Evolutionary conservation across 805 yeast species (phyloP), one percentile per base, ranked within the genome.

Genomic region (Sugiyamaella americana): DNA sequence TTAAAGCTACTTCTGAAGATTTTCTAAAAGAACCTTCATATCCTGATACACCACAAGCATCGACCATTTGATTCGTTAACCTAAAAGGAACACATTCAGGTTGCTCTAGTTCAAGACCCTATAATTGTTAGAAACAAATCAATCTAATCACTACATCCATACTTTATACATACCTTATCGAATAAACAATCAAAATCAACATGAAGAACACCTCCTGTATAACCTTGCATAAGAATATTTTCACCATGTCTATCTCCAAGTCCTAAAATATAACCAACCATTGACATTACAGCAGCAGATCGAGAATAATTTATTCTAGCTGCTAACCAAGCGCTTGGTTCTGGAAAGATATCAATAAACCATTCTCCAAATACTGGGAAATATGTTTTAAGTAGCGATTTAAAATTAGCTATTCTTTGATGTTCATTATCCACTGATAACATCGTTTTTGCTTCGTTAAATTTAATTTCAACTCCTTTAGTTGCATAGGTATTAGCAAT

Each of bases 161-260:
- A n/a, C n/a, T 11, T n/a, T n/a, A 8, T 26, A 17, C 37, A 8
- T 11, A 35, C 37, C 48, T 91, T 93, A 48, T 91, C 98, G 59
- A 94, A 93, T 37, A 93, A 69, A 68, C 98, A 91, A 61, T 94
- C 98, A 64, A 93, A 93, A 65, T 94, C 99, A 46, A 93, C 97
- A 63, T 93, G 99, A 51, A 93, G 66, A 0, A 87, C 78, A 5
- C 79, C 79, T 1, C 98, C 98, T 2, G 81, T 75, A 37, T 72
- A 75, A 51, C 82, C 82, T 56, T 81, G 75, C 34, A 91, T 68
- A 46, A 93, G 66, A 18, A 93, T 78, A 59, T 93, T 93, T 59
- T 93, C 99, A 55, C 96, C 84, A 61, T 93, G 99, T 35, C 99
- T 73, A 64, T 93, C 99, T 20, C 99, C 99, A 42, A 93, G 72